Percentiles rank a stretch among this genome's conserved stretches.
phyloP scores from a whole-genome alignment of 768 basidiomycete species.

The Suillus decipiens region DNA sequence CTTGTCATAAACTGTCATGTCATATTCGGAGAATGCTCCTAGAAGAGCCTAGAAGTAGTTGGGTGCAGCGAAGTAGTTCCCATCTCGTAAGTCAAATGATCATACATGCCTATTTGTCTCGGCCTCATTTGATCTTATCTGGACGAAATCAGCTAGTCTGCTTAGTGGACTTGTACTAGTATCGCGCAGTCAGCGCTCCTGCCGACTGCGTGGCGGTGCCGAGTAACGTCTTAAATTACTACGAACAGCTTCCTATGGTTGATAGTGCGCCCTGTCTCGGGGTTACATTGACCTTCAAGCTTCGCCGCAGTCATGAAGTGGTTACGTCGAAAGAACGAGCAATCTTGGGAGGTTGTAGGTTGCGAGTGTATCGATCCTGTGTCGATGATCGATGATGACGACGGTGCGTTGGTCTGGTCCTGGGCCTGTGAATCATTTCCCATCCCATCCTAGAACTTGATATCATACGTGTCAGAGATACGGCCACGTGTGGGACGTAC shows the following conservation, averaged over 20 bases:
- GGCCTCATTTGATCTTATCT: conserved; percentile 2
- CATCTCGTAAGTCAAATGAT: neutral
- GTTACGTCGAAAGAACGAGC: conserved; percentile 54
- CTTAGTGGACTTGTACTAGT: neutral
- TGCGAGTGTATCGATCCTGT: conserved; percentile 65
- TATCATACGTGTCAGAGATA: conserved; percentile 52
- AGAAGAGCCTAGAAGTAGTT: neutral
- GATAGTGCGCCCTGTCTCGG: conserved; percentile 6
- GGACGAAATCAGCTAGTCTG: neutral
- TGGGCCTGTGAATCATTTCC: conserved; percentile 7
- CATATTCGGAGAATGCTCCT: neutral
- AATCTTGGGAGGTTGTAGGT: conserved; percentile 79
- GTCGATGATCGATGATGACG: conserved; percentile 58
- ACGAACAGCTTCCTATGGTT: conserved; percentile 18
- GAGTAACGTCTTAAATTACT: conserved; percentile 12
- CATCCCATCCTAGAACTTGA: conserved; percentile 52
- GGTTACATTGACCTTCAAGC: neutral
- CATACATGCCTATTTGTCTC: neutral
- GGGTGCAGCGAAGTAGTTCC: neutral
- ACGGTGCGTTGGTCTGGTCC: conserved; percentile 42
- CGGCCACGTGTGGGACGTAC: conserved; percentile 60
- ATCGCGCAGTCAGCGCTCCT: neutral
- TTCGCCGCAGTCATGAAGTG: conserved; percentile 30
- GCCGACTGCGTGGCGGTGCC: conserved; percentile 25
- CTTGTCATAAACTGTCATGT: neutral